Conservation (phyloP, 2,329 filamentous ascomycete genomes). For the Karstenula rhodostoma region DNA sequence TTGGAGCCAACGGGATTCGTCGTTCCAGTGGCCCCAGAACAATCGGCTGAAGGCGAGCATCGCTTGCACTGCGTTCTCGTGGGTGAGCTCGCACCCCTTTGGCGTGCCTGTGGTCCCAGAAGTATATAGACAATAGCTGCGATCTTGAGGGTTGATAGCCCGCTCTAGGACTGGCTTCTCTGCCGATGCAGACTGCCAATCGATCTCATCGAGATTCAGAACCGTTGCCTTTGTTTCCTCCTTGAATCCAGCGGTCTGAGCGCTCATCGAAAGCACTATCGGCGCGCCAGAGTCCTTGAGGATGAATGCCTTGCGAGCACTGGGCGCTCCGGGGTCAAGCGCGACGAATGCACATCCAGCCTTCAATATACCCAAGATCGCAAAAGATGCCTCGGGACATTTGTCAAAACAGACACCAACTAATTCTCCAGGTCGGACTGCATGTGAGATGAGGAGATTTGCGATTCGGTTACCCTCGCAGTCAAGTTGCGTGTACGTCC, state of each 20-base stretch:
- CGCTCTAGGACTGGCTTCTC: constrained; percentile 38
- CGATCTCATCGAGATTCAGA: constrained; percentile 56
- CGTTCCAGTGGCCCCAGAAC: constrained; percentile 77
- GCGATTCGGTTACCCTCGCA: constrained; percentile 76
- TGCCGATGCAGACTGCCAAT: constrained; percentile 45
- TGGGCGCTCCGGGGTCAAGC: constrained; percentile 77
- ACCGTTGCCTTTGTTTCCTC: constrained; percentile 47
- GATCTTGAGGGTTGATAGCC: constrained; percentile 58
- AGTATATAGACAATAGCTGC: constrained; percentile 86
- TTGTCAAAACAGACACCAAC: constrained; percentile 85
- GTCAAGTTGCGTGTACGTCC: constrained; percentile 80
- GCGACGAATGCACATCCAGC: constrained; percentile 83
- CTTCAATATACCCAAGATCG: constrained; percentile 83
- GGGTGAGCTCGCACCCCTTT: constrained; percentile 87
- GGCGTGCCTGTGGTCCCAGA: constrained; percentile 87
- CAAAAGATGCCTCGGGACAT: constrained; percentile 82
- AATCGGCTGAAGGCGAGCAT: constrained; percentile 86
- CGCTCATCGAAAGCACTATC: constrained; percentile 67
- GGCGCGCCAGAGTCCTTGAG: constrained; percentile 74
- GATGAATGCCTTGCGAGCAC: constrained; percentile 79
- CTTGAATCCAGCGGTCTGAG: constrained; percentile 52
- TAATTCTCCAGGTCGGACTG: constrained; percentile 65
- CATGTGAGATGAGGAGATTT: constrained; percentile 64
- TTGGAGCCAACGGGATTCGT: constrained; percentile 81
- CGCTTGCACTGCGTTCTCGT: constrained; percentile 87